Evolutionary conservation across 2,329 filamentous ascomycete species (phyloP), one percentile per base, ranked within the genome.

Genomic region (Fusarium cicatricum): DNA sequence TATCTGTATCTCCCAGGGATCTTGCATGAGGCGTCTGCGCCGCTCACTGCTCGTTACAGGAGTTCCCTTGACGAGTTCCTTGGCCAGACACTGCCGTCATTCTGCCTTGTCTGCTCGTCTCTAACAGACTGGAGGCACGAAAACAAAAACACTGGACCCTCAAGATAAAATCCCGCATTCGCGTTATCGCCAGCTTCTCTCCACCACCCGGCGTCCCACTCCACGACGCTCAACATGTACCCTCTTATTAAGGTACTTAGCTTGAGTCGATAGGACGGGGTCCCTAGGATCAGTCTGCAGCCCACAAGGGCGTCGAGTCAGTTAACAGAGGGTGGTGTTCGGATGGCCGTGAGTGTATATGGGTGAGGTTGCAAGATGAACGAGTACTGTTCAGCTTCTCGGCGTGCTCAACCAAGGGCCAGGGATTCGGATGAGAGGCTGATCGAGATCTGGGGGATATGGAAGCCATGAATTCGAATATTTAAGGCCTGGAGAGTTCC

Each of bases 151-250:
- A 67, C 64, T 71, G 62, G 68, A 64, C n/a, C 55, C 56, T 44
- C 48, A 33, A 47, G 66, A 62, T 62, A 67, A 68, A 71, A 72
- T 72, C 60, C 64, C 70, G 67, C 69, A 70, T 56, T 38, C 50
- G 55, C 51, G 61, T 69, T 67, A 69, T 71, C 65, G 60, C 52
- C 37, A 58, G 39, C 37, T 58, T 65, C 55, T 64, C 67, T 26
- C 23, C 23, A 26, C 9, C 23, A 10, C 65, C 65, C 68, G 52
- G 19, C 36, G 40, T 31, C 52, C 64, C 62, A 65, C 66, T 58
- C 49, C 29, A 14, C 5, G 23, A 40, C 29, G 31, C 37, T 15
- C 46, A 48, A 52, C 50, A 62, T 34, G 42, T 43, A 39, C 46
- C 48, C 55, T 59, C 48, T 48, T 15, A 40, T 40, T 47, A 55